Evolutionary conservation across 345 rosid species (phyloP).

Genomic region (Rhodamnia argentea): DNA sequence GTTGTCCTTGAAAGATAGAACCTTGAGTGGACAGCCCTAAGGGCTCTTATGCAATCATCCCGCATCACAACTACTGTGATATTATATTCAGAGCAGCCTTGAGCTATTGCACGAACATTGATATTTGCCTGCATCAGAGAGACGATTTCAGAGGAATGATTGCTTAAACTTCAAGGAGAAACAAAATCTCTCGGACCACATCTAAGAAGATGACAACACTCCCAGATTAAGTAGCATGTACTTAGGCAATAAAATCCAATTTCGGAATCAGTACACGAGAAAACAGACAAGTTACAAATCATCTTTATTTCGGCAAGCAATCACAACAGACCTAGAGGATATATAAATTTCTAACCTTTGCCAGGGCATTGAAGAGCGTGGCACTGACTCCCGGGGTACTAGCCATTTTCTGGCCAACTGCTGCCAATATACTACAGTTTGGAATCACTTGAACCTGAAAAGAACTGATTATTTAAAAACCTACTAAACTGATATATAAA

Average conservation of each 20-base stretch:
- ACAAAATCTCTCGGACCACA: neutral
- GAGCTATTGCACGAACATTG: slow-evolving; percentile 94
- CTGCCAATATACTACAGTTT: slow-evolving; percentile 91
- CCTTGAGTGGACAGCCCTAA: slow-evolving; percentile 96
- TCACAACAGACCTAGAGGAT: neutral
- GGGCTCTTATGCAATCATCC: slow-evolving; percentile 89
- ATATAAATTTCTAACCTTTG: slow-evolving; percentile 48
- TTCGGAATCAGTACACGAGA: neutral
- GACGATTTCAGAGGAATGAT: neutral
- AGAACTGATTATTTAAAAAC: neutral
- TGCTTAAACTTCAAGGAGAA: neutral
- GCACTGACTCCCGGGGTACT: slow-evolving; percentile 98
- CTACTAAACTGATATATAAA: neutral
- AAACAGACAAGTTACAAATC: neutral
- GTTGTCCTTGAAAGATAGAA: slow-evolving; percentile 92
- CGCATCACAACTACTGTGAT: slow-evolving; percentile 81
- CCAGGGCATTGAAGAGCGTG: slow-evolving; percentile 92
- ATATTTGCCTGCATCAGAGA: slow-evolving; percentile 70
- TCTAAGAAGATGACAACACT: neutral
- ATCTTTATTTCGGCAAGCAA: neutral
- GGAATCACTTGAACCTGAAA: slow-evolving; percentile 72
- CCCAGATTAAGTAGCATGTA: neutral
- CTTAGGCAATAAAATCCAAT: neutral
- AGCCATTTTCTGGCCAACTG: slow-evolving; percentile 99
- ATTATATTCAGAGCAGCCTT: slow-evolving; percentile 98